Evolutionary conservation across 2,329 filamentous ascomycete species (phyloP).

Genomic region (Orbilia blumenaviensis): DNA sequence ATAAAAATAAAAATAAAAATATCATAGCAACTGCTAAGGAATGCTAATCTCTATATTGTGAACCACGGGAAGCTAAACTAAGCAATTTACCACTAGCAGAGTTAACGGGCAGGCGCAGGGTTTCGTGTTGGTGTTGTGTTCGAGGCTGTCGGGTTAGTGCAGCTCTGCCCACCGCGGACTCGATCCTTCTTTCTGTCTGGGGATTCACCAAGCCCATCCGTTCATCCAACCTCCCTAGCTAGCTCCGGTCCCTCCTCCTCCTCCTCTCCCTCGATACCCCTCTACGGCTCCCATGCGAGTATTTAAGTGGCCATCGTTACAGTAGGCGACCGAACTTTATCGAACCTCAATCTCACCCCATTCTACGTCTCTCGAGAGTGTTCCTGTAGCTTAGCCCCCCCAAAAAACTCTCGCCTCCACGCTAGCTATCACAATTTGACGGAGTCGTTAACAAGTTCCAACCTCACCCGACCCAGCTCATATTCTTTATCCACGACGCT

Average conservation of each 20-base stretch:
- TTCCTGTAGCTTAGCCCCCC: not conserved
- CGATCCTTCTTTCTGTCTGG: not conserved
- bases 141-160: no score
- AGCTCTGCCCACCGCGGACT: not conserved
- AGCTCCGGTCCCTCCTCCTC: not conserved
- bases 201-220: not conserved
- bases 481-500: no score
- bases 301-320: not conserved
- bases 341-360: not conserved
- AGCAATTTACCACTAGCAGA: no score
- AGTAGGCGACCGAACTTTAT: not conserved
- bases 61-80: no score
- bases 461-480: not conserved
- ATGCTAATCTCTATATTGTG: no score
- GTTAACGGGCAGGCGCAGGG: no score
- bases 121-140: constrained; percentile 2
- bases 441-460: not conserved
- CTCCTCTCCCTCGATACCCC: constrained; percentile 3
- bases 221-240: not conserved
- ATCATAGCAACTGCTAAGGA: no score
- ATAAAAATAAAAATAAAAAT: no score
- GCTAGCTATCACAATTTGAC: no score
- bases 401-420: constrained; percentile 3
- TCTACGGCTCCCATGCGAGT: not conserved
- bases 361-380: not conserved